Evolutionary conservation across 352 stramenopile species (phyloP), one percentile per base, ranked within the genome.

Genomic region (Pythium periplocum): DNA sequence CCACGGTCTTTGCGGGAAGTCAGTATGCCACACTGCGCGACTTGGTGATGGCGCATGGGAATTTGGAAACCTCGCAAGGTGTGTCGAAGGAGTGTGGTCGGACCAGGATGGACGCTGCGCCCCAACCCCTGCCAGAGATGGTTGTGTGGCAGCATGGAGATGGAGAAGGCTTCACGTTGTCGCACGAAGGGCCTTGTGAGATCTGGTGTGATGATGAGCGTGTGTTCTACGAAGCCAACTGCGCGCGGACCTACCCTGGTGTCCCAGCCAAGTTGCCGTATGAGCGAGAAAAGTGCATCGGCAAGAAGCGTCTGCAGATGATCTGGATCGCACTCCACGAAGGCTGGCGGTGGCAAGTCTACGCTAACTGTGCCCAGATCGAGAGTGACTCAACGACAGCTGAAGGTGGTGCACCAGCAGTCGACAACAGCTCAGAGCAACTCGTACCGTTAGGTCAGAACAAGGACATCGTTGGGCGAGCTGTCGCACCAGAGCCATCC

Each of bases 311-410:
- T 31, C 47, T 72, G 10, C 55, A 59, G 41, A 51, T 59, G 3
- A 38, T 65, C 11, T 75, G 67, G 67, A 51, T 71, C 11, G 66
- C 66, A 17, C 52, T 75, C 46, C 67, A 75, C 43, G 52, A 61
- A 9, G 40, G 44, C 11, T 36, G 48, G 1, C 30, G 47, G 3
- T 75, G 63, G 67, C 67, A 75, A 53, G 52, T 66, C 5, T 69
- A 75, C 57, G 66, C 62, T 39, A 70, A 74, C 62, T 74, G 58
- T 38, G 56, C 49, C 6, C 48, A 43, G 2, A 36, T 55, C 36
- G 26, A 10, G 31, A 50, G 30, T 31, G 33, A 26, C 17, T 26
- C 17, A 26, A 26, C 17, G 17, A 26, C 17, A 26, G 17, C 17
- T 26, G 17, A 26, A 26, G 17, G 17, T 26, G 17, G 17, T 26